Evolutionary conservation across 164 flowering plant species (phyloP).

Genomic region (Piper longum): DNA sequence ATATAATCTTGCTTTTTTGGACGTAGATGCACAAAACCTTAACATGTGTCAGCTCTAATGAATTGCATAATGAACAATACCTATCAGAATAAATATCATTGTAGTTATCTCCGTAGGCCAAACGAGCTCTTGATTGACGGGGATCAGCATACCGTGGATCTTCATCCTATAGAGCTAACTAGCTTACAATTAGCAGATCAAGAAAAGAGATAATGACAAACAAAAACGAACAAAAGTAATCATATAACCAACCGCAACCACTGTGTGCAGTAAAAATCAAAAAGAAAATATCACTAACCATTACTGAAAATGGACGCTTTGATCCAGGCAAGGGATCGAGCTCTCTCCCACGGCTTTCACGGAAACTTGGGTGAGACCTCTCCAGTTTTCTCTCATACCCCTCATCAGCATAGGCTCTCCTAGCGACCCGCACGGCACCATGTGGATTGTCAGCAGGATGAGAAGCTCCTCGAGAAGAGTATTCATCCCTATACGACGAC

Average conservation of each 20-base stretch:
- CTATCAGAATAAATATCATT: slow-evolving; percentile 71
- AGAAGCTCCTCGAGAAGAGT: slow-evolving; percentile 51
- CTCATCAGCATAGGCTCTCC: slow-evolving; percentile 75
- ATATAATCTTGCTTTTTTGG: no score
- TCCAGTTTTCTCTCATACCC: slow-evolving; percentile 67
- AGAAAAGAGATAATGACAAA: background rate
- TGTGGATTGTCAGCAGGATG: slow-evolving; percentile 49
- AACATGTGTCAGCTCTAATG: no score
- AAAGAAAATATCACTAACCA: slow-evolving; percentile 35
- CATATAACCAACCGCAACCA: background rate
- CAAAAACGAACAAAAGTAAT: background rate
- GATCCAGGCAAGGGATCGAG: slow-evolving; percentile 78
- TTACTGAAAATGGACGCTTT: slow-evolving; percentile 64
- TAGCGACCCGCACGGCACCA: slow-evolving; percentile 35
- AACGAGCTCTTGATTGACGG: slow-evolving; percentile 83
- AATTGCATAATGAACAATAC: slow-evolving; percentile 14
- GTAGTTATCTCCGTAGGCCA: slow-evolving; percentile 74
- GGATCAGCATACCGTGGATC: slow-evolving; percentile 74
- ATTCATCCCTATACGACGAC: slow-evolving; percentile 56
- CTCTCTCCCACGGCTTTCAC: slow-evolving; percentile 65
- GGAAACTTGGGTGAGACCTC: slow-evolving; percentile 68
- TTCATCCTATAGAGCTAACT: slow-evolving; percentile 41
- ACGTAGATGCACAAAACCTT: no score
- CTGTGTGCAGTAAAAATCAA: no score
- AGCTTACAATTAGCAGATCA: background rate